Evolutionary conservation across 75 land plant genomes (phyloP), one percentile per base, ranked within the genome.

Genomic region (Adiantum capillusveneris): DNA sequence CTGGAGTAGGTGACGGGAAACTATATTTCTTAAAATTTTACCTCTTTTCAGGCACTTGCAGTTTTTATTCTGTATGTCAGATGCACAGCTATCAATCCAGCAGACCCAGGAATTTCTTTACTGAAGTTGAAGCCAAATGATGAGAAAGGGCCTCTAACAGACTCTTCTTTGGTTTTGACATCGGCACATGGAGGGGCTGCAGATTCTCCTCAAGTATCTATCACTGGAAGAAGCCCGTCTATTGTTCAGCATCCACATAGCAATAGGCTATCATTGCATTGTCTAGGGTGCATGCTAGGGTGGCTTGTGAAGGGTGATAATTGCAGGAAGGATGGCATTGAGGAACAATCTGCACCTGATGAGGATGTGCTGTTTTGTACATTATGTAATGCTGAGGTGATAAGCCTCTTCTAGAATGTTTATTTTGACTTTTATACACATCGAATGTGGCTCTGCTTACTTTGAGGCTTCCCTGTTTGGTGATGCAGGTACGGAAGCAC

Each of bases 71-170:
- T 86, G 19, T 90, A 90, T 60, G 73, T 87, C 13, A 75, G 91
- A 13, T 78, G 85, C 48, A 81, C 96, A 52, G 84, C 84, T 42
- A 90, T 90, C 28, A 74, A 90, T 60, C 96, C 96, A 44, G 82
- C 91, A 53, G 96, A 90, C 72, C 84, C 96, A 46, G 83, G 85
- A 24, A 84, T 86, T 6, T 67, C 81, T 68, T 36, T 46, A n/a
- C 72, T 59, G 54, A 75, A 62, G 22, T n/a, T 50, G 46, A 56
- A 65, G 28, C 16, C 63, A 49, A 54, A 64, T 25, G 61, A 67
- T 14, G 68, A 71, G 30, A 60, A 60, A 42, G 66, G 75, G 17
- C 70, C 56, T 48, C 53, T 76, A 55, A 30, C 68, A 36, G 44
- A 69, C 7, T 44, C 58, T 17, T 74, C 78, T 27, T 25, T 64